These are phyloP conservation scores for Tetratostichococcus sp. DNA, from an alignment of 139 green algal genomes.

Conservation along the genomic window DNA sequence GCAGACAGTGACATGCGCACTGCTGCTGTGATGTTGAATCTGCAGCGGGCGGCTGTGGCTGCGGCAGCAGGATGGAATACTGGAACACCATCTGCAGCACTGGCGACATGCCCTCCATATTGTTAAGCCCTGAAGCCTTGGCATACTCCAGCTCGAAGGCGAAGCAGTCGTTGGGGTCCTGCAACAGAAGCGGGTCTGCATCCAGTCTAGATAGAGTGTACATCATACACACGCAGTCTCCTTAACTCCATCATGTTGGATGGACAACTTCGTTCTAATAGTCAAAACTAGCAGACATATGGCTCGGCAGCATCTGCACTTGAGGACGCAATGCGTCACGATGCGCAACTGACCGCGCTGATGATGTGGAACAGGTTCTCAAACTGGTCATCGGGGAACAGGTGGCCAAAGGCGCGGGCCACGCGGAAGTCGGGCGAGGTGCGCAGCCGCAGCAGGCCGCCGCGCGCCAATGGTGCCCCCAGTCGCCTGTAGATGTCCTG, in stretches of 20 bases:
- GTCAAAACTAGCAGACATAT: too few species aligned
- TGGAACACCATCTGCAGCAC: conserved; percentile 70
- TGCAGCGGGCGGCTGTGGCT: too few species aligned
- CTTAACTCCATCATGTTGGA: too few species aligned
- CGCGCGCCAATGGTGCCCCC: conserved; percentile 36
- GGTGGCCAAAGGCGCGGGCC: conserved; percentile 60
- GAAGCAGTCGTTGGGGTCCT: conserved; percentile 57
- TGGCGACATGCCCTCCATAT: conserved; percentile 4
- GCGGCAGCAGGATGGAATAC: conserved; percentile 44
- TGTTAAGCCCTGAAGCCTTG: conserved; percentile 29
- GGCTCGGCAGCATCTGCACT: too few species aligned
- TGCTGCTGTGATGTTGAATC: too few species aligned
- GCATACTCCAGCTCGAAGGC: conserved; percentile 64
- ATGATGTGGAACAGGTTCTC: conserved; percentile 76
- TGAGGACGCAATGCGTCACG: too few species aligned
- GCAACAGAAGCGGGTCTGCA: too few species aligned
- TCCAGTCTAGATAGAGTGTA: too few species aligned
- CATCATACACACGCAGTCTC: too few species aligned
- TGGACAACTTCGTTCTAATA: too few species aligned
- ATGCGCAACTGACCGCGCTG: conserved; percentile 21
- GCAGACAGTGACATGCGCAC: too few species aligned
- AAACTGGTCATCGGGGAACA: conserved; percentile 49
- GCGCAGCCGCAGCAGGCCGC: conserved; percentile 71
- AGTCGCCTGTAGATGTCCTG: conserved; percentile 87
- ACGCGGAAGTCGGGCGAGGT: conserved; percentile 59